Evolutionary conservation across 768 basidiomycete genomes (phyloP).

Genomic region (Russula abietina): DNA sequence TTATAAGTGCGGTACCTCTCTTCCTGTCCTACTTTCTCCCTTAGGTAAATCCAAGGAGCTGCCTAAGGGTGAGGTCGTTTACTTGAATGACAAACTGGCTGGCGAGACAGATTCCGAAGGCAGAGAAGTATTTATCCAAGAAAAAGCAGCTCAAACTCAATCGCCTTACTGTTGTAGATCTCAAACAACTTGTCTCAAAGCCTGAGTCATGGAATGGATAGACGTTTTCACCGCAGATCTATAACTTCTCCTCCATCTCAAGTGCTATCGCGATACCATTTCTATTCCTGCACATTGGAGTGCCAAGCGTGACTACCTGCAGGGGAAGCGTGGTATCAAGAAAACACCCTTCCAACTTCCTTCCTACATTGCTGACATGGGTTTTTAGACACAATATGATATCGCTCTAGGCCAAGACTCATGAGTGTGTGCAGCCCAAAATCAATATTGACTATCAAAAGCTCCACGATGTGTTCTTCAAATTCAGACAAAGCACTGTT

Average conservation of each 20-base stretch:
- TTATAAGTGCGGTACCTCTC: neutral
- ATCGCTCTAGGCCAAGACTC: slow-evolving; percentile 92
- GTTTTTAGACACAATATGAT: slow-evolving; percentile 98
- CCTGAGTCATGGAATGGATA: slow-evolving; percentile 99
- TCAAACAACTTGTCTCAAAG: slow-evolving; percentile 94
- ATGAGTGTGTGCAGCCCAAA: slow-evolving; percentile 97
- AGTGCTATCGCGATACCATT: slow-evolving; percentile 90
- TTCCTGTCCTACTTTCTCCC: neutral
- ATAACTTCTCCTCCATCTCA: slow-evolving; percentile 84
- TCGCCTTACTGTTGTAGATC: slow-evolving; percentile 88
- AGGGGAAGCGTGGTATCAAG: slow-evolving; percentile 97
- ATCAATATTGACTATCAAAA: slow-evolving; percentile 99
- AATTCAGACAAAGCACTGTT: slow-evolving; percentile 88
- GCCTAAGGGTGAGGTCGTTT: slow-evolving; percentile 87
- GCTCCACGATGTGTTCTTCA: slow-evolving; percentile 98
- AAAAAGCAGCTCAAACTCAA: slow-evolving; percentile 90
- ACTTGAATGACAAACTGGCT: slow-evolving; percentile 93
- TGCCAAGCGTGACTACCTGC: slow-evolving; percentile 96
- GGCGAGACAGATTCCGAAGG: slow-evolving; percentile 71
- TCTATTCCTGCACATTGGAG: slow-evolving; percentile 97
- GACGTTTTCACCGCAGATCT: slow-evolving; percentile 96
- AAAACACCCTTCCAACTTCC: slow-evolving; percentile 96
- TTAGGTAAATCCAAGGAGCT: slow-evolving; percentile 35
- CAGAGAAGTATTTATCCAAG: slow-evolving; percentile 81
- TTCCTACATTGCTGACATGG: slow-evolving; percentile 95